Evolutionary conservation across 495 filamentous ascomycete genomes (phyloP).

Genomic region (Aspergillus sparsus): DNA sequence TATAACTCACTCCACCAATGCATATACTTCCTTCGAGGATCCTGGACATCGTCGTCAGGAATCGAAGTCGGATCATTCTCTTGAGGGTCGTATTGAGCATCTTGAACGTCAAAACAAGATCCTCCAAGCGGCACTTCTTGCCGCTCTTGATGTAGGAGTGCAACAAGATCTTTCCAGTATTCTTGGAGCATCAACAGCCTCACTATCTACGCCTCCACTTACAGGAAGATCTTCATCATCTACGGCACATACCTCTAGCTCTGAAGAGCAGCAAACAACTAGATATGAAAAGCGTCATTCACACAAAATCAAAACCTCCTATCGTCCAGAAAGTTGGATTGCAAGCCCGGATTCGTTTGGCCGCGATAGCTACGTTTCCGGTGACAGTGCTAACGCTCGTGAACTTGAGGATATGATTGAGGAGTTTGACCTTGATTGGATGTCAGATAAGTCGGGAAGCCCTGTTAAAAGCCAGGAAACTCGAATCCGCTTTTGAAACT

Average conservation of each 20-base stretch:
- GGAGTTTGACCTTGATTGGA: slow-evolving; percentile 41
- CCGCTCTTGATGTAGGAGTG: slow-evolving; percentile 39
- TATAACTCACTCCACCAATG: slow-evolving; percentile 29
- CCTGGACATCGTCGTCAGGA: slow-evolving; percentile 23
- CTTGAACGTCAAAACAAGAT: slow-evolving; percentile 49
- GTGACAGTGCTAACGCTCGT: slow-evolving; percentile 29
- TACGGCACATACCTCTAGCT: slow-evolving; percentile 20
- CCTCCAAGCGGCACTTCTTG: slow-evolving; percentile 48
- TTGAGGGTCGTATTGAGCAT: slow-evolving; percentile 44
- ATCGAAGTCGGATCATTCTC: slow-evolving; percentile 20
- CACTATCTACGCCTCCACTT: slow-evolving; percentile 24
- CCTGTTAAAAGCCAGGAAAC: slow-evolving; percentile 1
- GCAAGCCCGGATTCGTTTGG: slow-evolving; percentile 22
- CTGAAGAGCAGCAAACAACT: slow-evolving; percentile 10
- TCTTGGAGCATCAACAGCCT: slow-evolving; percentile 24
- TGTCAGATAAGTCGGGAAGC: slow-evolving; percentile 37
- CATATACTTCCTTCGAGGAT: slow-evolving; percentile 28
- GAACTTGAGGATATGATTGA: slow-evolving; percentile 45
- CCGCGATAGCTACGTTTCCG: slow-evolving; percentile 21
- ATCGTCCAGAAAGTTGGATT: slow-evolving; percentile 41
- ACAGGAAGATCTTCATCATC: slow-evolving; percentile 26
- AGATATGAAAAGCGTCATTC: not conserved
- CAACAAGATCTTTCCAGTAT: slow-evolving; percentile 33
- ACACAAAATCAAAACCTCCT: slow-evolving; percentile 7
- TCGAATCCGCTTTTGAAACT: slow-evolving; percentile 2